Conservation (phyloP, 1,284 basidiomycete species). For the Pseudozyma sp. region DNA sequence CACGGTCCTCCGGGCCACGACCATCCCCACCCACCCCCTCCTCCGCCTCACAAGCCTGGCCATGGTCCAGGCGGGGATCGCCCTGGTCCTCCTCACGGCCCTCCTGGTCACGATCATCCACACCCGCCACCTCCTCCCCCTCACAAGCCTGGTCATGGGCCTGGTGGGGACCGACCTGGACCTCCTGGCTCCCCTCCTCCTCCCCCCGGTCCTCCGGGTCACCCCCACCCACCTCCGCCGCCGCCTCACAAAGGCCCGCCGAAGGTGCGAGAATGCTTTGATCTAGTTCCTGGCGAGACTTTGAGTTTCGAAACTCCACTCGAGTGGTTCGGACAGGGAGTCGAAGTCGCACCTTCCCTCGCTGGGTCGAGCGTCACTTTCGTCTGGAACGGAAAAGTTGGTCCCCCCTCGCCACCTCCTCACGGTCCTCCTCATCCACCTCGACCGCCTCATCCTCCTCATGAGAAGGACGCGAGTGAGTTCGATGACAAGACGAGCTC, state of each 20-base stretch:
- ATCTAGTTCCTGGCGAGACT: slow-evolving; percentile 22
- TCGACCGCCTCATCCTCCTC: slow-evolving; percentile 5
- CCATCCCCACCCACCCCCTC: background rate
- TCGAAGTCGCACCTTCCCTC: slow-evolving; percentile 30
- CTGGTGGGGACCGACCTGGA: background rate
- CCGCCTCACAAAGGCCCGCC: slow-evolving; percentile 4
- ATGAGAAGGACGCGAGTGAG: background rate
- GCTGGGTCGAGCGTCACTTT: slow-evolving; percentile 39
- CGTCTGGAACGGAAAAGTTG: slow-evolving; percentile 32
- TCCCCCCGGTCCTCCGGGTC: background rate
- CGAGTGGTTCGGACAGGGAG: slow-evolving; percentile 21
- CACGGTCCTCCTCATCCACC: slow-evolving; percentile 17
- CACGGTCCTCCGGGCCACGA: slow-evolving; percentile 25
- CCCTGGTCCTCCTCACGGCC: slow-evolving; percentile 1
- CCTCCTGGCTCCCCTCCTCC: no score
- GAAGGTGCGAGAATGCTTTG: slow-evolving; percentile 24
- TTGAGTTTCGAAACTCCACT: slow-evolving; percentile 14
- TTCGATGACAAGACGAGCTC: background rate
- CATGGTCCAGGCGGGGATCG: background rate
- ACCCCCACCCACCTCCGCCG: slow-evolving; percentile 7
- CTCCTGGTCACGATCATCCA: background rate
- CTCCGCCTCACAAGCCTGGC: no score
- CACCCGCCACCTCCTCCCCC: slow-evolving; percentile 3
- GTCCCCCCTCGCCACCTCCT: slow-evolving; percentile 18
- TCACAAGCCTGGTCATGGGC: slow-evolving; percentile 1